Evolutionary conservation across 75 land plant genomes (phyloP).

Genomic region (Pinus albicaulis): DNA sequence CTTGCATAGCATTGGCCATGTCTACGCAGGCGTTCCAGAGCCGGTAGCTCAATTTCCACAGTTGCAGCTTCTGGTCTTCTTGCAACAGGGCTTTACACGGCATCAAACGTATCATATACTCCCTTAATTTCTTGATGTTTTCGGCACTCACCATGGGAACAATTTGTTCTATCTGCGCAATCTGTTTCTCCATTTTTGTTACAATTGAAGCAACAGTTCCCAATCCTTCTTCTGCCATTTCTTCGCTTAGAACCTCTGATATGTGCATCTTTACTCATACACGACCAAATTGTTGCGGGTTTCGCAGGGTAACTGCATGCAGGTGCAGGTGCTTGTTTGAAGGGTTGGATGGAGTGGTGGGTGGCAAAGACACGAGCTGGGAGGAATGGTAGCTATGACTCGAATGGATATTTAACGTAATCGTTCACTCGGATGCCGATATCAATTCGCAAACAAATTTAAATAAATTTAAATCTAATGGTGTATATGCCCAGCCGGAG

Average conservation of each 20-base stretch:
- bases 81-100: conserved; percentile 27
- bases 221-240: not conserved
- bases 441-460: no score
- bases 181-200: not conserved
- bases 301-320: no score
- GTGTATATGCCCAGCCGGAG: no score
- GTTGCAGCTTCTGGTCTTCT: conserved; percentile 47
- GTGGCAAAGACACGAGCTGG: not conserved
- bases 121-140: conserved; percentile 1
- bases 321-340: not conserved
- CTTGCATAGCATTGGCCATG: conserved; percentile 52
- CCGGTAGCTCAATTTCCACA: conserved; percentile 87
- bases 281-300: not conserved
- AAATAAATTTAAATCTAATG: no score
- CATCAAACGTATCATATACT: not conserved
- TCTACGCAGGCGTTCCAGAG: conserved; percentile 98
- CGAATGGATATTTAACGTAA: no score
- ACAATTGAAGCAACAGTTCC: not conserved
- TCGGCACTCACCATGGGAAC: conserved; percentile 3
- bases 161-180: not conserved
- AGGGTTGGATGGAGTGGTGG: not conserved
- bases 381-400: no score
- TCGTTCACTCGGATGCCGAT: no score
- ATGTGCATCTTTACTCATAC: not conserved
- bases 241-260: conserved; percentile 2